Evolutionary conservation across 2,329 filamentous ascomycete genomes (phyloP), one percentile per base, ranked within the genome.

Genomic region (Fusarium haematococcum): DNA sequence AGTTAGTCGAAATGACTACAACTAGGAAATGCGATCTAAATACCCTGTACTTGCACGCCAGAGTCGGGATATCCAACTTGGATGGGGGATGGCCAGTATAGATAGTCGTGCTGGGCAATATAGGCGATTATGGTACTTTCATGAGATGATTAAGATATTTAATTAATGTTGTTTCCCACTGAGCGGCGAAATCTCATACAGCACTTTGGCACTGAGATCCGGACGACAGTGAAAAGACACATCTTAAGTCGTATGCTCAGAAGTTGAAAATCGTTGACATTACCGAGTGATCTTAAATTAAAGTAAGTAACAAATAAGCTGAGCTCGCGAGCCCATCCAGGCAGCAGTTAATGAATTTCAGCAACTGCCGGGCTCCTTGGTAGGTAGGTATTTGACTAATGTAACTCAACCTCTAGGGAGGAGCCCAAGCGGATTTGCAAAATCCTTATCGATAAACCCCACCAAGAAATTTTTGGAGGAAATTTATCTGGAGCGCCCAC

Each of bases 361-460:
- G 32, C 27, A 52, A 32, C 48, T 20, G 16, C 45, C 27, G 3
- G 11, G 27, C 6, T 20, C 8, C 11, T 13, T 18, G 25, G 16
- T 13, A 20, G 25, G n/a, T 25, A 23, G 20, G 25, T 52, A 52
- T 20, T 32, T 11, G 48, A 32, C 48, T 18, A 52, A 32, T 52
- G 45, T 11, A 50, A 52, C 48, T 52, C 27, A n/a, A 52, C 48
- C 30, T 57, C 54, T 20, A 57, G 9, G 9, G 20, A 57, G n/a
- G 4, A 57, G 32, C 20, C 20, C 10, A 25, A 33, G 54, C 23
- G 32, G 54, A 13, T 37, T 37, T 25, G 18, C 5, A 37, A 57
- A 57, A 37, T 57, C 54, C 54, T 84, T 84, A 84, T 84, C 82
- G 82, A 84, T 84, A 84, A 82, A 78, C 81, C 81, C 82, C 81